These are phyloP conservation scores for Calamus simplicifolius DNA, from an alignment of 176 grass and related monocot species.

Conservation along the genomic window DNA sequence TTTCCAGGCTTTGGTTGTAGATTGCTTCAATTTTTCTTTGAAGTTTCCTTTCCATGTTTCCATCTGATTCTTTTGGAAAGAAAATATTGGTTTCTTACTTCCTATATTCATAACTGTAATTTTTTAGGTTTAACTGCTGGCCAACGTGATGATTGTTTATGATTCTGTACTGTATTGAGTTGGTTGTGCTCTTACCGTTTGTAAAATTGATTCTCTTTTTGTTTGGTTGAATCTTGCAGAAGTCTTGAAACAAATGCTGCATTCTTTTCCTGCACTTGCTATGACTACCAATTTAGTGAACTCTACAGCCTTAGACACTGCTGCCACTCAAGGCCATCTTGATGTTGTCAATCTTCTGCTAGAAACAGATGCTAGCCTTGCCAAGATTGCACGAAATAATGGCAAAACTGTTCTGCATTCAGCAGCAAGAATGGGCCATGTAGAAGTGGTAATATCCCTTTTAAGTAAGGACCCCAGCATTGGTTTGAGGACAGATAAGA, in stretches of 20 bases:
- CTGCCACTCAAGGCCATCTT: slow-evolving; percentile 55
- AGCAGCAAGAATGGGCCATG: slow-evolving; percentile 18
- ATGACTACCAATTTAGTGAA: slow-evolving; percentile 92
- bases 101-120: too few relatives aligned
- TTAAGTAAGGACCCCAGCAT: slow-evolving; percentile 13
- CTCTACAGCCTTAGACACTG: slow-evolving; percentile 84
- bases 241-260: slow-evolving; percentile 64
- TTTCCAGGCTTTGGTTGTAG: too few relatives aligned
- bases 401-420: slow-evolving; percentile 15
- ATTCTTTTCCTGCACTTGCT: slow-evolving; percentile 67
- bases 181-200: too few relatives aligned
- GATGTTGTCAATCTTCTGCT: slow-evolving; percentile 16
- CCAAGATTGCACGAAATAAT: slow-evolving; percentile 18
- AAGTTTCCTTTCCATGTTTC: too few relatives aligned
- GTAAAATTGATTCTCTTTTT: too few relatives aligned
- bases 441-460: slow-evolving; percentile 11
- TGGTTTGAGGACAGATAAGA: slow-evolving; percentile 11
- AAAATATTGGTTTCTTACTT: too few relatives aligned
- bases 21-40: too few relatives aligned
- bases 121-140: too few relatives aligned
- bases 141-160: too few relatives aligned
- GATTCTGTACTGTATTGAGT: too few relatives aligned
- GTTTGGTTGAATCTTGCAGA: slow-evolving; percentile 36
- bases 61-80: too few relatives aligned
- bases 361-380: slow-evolving; percentile 14